phyloP scores from a whole-genome alignment of 78 protist species.

The Dictyostelium purpureum region DNA sequence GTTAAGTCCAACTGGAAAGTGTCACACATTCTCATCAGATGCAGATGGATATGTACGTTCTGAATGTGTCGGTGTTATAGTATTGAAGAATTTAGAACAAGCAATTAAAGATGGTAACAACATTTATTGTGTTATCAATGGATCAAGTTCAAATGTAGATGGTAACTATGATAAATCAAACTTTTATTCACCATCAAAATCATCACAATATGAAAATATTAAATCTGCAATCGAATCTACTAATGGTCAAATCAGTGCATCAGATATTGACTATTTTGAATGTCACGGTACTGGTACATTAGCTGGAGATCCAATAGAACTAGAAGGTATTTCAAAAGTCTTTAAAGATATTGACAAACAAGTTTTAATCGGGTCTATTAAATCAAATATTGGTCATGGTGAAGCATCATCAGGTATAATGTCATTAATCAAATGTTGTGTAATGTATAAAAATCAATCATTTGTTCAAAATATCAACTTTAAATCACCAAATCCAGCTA shows the following conservation, averaged over 20 bases:
- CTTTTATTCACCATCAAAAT: conserved; percentile 14
- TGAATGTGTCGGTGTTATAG: conserved; percentile 84
- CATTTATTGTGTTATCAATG: conserved; percentile 51
- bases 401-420: conserved; percentile 25
- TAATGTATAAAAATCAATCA: conserved; percentile 15
- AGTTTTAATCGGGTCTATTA: conserved; percentile 27
- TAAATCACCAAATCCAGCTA: conserved; percentile 19
- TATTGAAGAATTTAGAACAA: conserved; percentile 8
- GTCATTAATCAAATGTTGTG: conserved; percentile 6
- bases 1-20: conserved; percentile 32
- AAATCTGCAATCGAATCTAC: conserved; percentile 4
- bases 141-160: conserved; percentile 61
- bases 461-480: conserved; percentile 40
- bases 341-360: background rate
- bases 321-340: background rate
- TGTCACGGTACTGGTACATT: conserved; percentile 56
- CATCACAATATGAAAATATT: conserved; percentile 29
- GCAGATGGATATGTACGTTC: conserved; percentile 91
- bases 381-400: conserved; percentile 26
- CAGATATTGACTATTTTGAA: conserved; percentile 28
- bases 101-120: conserved; percentile 43
- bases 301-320: conserved; percentile 35
- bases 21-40: conserved; percentile 69
- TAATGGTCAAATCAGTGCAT: background rate
- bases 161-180: conserved; percentile 61